Percentiles rank a stretch among this genome's conserved stretches.
Evolutionary conservation across 352 stramenopile species (phyloP).

Genomic region (Pythium insidiosum): DNA sequence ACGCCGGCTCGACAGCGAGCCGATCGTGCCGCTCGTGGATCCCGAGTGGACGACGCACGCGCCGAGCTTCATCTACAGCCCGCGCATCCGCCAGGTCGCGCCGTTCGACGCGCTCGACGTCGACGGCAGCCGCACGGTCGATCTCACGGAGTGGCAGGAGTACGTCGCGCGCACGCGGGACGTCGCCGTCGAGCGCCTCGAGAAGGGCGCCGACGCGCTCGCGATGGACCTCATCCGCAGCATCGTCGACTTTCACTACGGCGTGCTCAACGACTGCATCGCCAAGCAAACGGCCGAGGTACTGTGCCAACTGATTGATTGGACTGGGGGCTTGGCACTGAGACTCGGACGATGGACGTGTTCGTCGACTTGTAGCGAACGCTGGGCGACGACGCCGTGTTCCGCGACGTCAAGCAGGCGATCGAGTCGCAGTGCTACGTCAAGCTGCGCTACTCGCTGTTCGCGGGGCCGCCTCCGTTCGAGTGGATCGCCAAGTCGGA

Average conservation of each 20-base stretch:
- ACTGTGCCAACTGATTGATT: neutral
- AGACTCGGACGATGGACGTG: neutral
- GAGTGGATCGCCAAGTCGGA: conserved; percentile 20
- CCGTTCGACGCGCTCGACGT: conserved; percentile 6
- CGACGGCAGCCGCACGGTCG: neutral
- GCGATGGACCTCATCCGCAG: neutral
- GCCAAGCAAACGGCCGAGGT: neutral
- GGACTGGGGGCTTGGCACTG: neutral
- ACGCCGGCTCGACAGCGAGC: neutral
- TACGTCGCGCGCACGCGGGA: neutral
- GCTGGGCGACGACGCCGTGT: neutral
- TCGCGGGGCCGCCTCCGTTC: conserved; percentile 25
- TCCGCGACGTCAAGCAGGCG: neutral
- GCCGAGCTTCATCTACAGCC: neutral
- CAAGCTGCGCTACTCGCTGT: conserved; percentile 35
- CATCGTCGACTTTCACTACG: conserved; percentile 3
- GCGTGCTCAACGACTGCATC: conserved; percentile 1
- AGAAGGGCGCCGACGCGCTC: neutral
- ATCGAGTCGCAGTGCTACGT: conserved; percentile 27
- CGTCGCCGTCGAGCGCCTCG: neutral
- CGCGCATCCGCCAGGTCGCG: neutral
- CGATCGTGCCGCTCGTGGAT: neutral
- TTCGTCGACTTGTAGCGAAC: neutral
- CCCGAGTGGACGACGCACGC: neutral
- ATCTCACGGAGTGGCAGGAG: neutral